Evolutionary conservation across 176 grass and related monocot species (phyloP), one percentile per base, ranked within the genome.

Genomic region (Neostapfia colusana): DNA sequence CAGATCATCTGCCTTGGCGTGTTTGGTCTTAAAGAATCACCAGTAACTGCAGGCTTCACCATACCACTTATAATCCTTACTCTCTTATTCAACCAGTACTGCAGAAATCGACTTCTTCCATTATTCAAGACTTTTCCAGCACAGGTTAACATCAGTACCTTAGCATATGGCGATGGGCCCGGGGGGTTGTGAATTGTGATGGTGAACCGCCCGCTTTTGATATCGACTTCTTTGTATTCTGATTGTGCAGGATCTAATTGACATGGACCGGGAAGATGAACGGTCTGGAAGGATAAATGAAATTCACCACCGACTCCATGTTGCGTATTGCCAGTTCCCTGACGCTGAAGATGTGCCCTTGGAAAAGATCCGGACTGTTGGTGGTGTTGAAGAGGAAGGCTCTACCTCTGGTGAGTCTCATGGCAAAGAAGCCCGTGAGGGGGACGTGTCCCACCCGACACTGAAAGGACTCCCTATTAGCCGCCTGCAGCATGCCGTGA

Each of bases 1-100:
- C 95, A 98, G 73, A 85, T 98, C 57, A 98, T 98, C 35, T 84
- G 83, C 73, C 85, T 98, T 18, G 91, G 91, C 60, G 85, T 98
- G 65, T 95, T 98, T 72, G 82, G 91, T 0, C 75, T 98, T 1
- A 98, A 92, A 42, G 60, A 90, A 80, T 98, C 95, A 31, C 82
- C 95, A 4, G 79, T 94, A 69, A 60, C 87, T 28, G 82, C 87
- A 51, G 85, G 84, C 74, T 98, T 92, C 73, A 94, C 79, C 20
- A 75, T 98, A 72, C 91, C 82, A 65, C 91, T 98, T 60, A 67
- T 90, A 60, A 81, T 98, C 41, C 40, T 92, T 35, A 98, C 95
- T 15, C 79, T 98, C 57, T 67, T 98, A 45, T 98, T 98, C 71
- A 92, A 98, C 23, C 89, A 94, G 54, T 98, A 95, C 26, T 98